Conservation (phyloP, 768 basidiomycete species). For the Kwoniella dendrophila region DNA sequence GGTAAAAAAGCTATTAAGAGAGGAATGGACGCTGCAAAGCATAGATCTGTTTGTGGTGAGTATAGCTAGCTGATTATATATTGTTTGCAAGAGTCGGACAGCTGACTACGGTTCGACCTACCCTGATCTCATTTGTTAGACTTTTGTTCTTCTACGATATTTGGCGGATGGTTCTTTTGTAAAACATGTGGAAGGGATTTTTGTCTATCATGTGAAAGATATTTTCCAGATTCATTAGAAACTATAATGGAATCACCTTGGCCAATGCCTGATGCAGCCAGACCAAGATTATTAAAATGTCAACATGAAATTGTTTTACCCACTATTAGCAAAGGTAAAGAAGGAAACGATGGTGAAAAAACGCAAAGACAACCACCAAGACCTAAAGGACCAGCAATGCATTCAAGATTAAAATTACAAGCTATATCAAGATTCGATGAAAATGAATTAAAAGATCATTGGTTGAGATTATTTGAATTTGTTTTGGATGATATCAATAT, state of each 20-base stretch:
- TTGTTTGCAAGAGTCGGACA: neutral
- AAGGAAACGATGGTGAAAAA: too few relatives aligned
- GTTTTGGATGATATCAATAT: constrained; percentile 36
- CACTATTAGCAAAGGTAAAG: too few relatives aligned
- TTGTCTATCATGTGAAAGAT: constrained; percentile 78
- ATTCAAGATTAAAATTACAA: constrained; percentile 60
- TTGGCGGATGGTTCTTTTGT: constrained; percentile 87
- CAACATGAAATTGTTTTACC: constrained; percentile 10
- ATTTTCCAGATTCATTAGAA: constrained; percentile 61
- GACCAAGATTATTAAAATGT: constrained; percentile 33
- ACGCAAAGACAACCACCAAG: too few relatives aligned
- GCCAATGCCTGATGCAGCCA: constrained; percentile 36
- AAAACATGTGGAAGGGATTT: constrained; percentile 86
- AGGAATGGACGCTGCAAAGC: constrained; percentile 38
- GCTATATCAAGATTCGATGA: constrained; percentile 77
- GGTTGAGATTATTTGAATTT: constrained; percentile 70
- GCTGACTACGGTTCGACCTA: too few relatives aligned
- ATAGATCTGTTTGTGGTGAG: constrained; percentile 49
- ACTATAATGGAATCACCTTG: constrained; percentile 35
- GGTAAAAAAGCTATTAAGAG: constrained; percentile 40
- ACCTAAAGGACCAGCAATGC: constrained; percentile 20
- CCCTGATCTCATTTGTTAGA: constrained; percentile 61
- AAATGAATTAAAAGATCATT: constrained; percentile 66
- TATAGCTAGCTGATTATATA: too few relatives aligned
- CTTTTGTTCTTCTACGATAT: constrained; percentile 90